Conservation (phyloP, 2,329 filamentous ascomycete genomes). For the Boeremia lycopersici region DNA sequence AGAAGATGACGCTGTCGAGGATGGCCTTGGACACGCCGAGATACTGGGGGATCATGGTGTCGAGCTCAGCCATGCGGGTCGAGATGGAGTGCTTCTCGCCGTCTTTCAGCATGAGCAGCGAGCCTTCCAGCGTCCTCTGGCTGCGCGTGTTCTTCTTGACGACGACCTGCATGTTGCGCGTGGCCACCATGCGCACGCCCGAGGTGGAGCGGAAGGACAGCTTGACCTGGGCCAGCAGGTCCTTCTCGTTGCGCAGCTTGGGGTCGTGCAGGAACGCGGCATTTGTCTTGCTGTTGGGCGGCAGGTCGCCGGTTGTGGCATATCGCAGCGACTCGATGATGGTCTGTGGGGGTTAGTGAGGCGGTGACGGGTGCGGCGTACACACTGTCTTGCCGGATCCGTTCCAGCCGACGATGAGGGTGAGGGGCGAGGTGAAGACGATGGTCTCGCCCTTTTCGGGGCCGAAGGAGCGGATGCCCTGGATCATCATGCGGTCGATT, state of each 20-base stretch:
- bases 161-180: slow-evolving; percentile 81
- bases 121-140: slow-evolving; percentile 84
- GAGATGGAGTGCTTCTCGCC: slow-evolving; percentile 82
- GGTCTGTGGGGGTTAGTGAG: slow-evolving; percentile 58
- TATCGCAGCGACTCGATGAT: slow-evolving; percentile 99
- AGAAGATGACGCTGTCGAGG: slow-evolving; percentile 95
- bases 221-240: slow-evolving; percentile 90
- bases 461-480: slow-evolving; percentile 87
- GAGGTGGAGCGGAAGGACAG: slow-evolving; percentile 82
- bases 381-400: slow-evolving; percentile 89
- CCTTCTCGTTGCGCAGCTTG: slow-evolving; percentile 86
- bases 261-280: slow-evolving; percentile 97
- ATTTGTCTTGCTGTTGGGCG: slow-evolving; percentile 83
- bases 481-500: slow-evolving; percentile 87
- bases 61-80: slow-evolving; percentile 78
- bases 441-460: slow-evolving; percentile 77
- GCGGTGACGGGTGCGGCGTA: neutral
- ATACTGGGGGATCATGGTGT: slow-evolving; percentile 81
- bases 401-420: slow-evolving; percentile 95
- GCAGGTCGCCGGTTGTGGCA: slow-evolving; percentile 91
- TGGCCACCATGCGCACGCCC: slow-evolving; percentile 79
- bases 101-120: slow-evolving; percentile 74
- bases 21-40: slow-evolving; percentile 90
- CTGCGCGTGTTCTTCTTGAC: slow-evolving; percentile 79
- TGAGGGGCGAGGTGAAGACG: slow-evolving; percentile 86